Conservation (phyloP, 345 rosid genomes). For the Nephelium lappaceum region DNA sequence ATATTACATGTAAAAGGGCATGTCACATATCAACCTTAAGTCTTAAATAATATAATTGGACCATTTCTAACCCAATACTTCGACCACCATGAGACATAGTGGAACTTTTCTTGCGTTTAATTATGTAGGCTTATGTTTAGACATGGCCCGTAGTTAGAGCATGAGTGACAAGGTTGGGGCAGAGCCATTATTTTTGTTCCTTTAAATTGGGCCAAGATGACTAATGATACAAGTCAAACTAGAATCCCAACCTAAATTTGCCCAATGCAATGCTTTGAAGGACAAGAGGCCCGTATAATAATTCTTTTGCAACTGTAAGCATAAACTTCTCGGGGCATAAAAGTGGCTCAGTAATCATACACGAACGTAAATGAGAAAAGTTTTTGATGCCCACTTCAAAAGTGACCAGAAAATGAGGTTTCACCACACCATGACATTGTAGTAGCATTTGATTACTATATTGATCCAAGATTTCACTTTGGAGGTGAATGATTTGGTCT, state of each 20-base stretch:
- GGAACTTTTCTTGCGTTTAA: neutral
- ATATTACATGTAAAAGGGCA: too few relatives aligned
- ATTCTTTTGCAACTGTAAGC: too few relatives aligned
- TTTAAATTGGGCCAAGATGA: constrained; percentile 1
- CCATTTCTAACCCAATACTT: too few relatives aligned
- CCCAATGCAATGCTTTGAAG: neutral
- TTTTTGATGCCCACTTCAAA: neutral
- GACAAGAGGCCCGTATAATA: too few relatives aligned
- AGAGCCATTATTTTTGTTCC: neutral
- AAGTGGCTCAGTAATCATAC: neutral
- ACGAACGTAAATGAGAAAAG: neutral
- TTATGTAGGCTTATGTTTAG: neutral
- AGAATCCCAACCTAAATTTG: neutral
- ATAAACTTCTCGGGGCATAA: too few relatives aligned
- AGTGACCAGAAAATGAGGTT: too few relatives aligned
- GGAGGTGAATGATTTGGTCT: too few relatives aligned
- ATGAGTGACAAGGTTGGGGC: neutral
- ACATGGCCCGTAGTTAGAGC: neutral
- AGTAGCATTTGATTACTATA: too few relatives aligned
- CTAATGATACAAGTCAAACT: neutral
- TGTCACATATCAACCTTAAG: too few relatives aligned
- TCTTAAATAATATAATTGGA: too few relatives aligned
- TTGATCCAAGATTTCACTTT: too few relatives aligned
- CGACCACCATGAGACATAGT: neutral
- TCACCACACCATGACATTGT: too few relatives aligned